These are phyloP conservation scores for Ganoderma lucidum DNA, from an alignment of 1,284 basidiomycete species.

Conservation along the genomic window DNA sequence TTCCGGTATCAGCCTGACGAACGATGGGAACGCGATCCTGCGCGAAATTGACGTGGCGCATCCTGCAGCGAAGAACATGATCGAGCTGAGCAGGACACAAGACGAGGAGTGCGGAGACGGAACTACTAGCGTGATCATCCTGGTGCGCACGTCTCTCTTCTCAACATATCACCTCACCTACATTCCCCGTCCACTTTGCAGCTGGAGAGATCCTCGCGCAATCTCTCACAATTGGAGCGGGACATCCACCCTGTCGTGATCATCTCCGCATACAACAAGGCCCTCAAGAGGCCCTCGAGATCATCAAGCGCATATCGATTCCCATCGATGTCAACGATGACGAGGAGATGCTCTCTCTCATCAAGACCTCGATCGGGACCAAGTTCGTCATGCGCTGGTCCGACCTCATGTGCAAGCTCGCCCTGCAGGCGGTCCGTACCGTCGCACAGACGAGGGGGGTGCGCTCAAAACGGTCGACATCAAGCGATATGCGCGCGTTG, in stretches of 20 bases:
- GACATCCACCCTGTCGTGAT: constrained; percentile 99
- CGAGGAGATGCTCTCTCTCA: constrained; percentile 93
- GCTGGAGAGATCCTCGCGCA: constrained; percentile 99
- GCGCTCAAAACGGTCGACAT: constrained; percentile 92
- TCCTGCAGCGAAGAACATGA: constrained; percentile 99
- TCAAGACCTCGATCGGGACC: constrained; percentile 99
- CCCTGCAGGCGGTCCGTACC: constrained; percentile 90
- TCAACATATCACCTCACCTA: neutral
- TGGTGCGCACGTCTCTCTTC: constrained; percentile 57
- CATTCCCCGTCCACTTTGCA: constrained; percentile 40
- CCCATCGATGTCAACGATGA: constrained; percentile 92
- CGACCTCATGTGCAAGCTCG: constrained; percentile 96
- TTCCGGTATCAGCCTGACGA: constrained; percentile 76
- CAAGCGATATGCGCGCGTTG: constrained; percentile 97
- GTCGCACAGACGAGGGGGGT: constrained; percentile 72
- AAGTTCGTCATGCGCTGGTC: constrained; percentile 98
- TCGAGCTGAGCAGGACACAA: constrained; percentile 96
- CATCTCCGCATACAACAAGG: constrained; percentile 97
- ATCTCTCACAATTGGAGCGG: constrained; percentile 89
- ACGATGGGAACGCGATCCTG: constrained; percentile 97
- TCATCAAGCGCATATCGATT: constrained; percentile 87
- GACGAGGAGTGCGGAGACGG: constrained; percentile 99
- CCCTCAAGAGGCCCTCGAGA: constrained; percentile 91
- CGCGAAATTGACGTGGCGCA: constrained; percentile 99
- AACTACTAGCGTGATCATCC: constrained; percentile 97